These are phyloP conservation scores for Pestalotiopsis sp. DNA, from an alignment of 2,329 filamentous ascomycete species.

Conservation along the genomic window DNA sequence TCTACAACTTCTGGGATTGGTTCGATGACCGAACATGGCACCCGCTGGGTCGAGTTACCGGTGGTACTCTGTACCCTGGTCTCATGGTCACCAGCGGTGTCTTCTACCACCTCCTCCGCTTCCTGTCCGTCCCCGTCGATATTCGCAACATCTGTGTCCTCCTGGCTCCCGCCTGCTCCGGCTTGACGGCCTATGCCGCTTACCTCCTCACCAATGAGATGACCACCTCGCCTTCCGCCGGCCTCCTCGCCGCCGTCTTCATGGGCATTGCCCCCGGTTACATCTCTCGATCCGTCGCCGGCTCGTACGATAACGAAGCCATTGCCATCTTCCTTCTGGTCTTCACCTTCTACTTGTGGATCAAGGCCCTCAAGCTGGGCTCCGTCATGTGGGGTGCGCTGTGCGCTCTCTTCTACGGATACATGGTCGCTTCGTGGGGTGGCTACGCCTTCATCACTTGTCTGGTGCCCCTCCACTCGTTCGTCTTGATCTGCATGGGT, in stretches of 20 bases:
- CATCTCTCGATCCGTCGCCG: conserved; percentile 95
- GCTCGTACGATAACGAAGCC: conserved; percentile 98
- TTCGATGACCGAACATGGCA: conserved; percentile 99
- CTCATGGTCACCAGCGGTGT: conserved; percentile 98
- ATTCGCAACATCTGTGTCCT: conserved; percentile 99
- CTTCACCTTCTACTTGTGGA: conserved; percentile 98
- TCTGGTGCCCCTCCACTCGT: conserved; percentile 88
- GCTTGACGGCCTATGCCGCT: conserved; percentile 87
- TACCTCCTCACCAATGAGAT: conserved; percentile 98
- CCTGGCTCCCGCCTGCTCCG: conserved; percentile 91
- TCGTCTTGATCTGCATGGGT: conserved; percentile 95
- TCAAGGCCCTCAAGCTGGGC: conserved; percentile 95
- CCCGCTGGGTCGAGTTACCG: conserved; percentile 95
- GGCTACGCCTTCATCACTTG: conserved; percentile 99
- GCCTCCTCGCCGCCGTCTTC: conserved; percentile 89
- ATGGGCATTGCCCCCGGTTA: conserved; percentile 98
- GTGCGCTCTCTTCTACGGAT: conserved; percentile 95
- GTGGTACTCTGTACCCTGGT: conserved; percentile 97
- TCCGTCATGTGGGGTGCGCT: conserved; percentile 96
- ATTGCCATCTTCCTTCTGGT: conserved; percentile 99
- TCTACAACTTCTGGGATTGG: conserved; percentile 99
- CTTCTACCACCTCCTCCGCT: conserved; percentile 92
- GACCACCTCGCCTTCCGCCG: conserved; percentile 92
- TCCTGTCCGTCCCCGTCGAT: conserved; percentile 89
- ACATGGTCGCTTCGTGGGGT: conserved; percentile 99